Evolutionary conservation across 2,329 filamentous ascomycete species (phyloP).

Genomic region (Septoria petroselini): DNA sequence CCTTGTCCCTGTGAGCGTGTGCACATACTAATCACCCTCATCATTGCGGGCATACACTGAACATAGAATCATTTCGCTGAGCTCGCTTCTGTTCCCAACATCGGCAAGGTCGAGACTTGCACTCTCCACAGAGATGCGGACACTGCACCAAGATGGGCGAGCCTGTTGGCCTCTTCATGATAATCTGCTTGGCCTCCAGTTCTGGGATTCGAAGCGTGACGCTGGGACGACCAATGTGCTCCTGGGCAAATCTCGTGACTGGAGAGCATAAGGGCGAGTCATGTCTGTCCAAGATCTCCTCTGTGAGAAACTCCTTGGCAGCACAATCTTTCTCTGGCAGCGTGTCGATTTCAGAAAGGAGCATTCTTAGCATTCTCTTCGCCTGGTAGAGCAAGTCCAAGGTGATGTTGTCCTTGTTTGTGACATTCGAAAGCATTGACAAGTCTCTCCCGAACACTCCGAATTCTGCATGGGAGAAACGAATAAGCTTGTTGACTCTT

Average conservation of each 20-base stretch:
- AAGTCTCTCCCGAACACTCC: constrained; percentile 6
- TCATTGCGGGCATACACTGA: constrained; percentile 1
- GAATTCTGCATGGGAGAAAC: constrained; percentile 11
- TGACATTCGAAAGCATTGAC: background rate
- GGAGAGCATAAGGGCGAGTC: background rate
- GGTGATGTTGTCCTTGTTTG: constrained; percentile 10
- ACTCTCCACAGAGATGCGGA: background rate
- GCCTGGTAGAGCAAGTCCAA: constrained; percentile 13
- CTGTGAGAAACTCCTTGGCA: constrained; percentile 4
- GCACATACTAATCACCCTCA: background rate
- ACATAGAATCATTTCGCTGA: constrained; percentile 8
- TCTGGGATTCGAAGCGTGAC: constrained; percentile 14
- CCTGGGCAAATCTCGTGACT: background rate
- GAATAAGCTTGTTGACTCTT: constrained; percentile 10
- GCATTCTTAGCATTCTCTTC: constrained; percentile 2
- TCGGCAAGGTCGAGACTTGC: constrained; percentile 3
- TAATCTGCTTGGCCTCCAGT: constrained; percentile 14
- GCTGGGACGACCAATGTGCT: constrained; percentile 8
- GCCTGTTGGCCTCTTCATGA: constrained; percentile 16
- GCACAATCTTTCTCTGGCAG: constrained; percentile 8
- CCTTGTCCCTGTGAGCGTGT: no score
- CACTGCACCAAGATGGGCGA: constrained; percentile 9
- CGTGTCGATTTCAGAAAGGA: constrained; percentile 10
- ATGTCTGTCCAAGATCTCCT: constrained; percentile 10
- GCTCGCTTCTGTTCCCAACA: constrained; percentile 14